Evolutionary conservation across 768 basidiomycete species (phyloP), one percentile per base, ranked within the genome.

Genomic region (Rhodotorula diobovata): DNA sequence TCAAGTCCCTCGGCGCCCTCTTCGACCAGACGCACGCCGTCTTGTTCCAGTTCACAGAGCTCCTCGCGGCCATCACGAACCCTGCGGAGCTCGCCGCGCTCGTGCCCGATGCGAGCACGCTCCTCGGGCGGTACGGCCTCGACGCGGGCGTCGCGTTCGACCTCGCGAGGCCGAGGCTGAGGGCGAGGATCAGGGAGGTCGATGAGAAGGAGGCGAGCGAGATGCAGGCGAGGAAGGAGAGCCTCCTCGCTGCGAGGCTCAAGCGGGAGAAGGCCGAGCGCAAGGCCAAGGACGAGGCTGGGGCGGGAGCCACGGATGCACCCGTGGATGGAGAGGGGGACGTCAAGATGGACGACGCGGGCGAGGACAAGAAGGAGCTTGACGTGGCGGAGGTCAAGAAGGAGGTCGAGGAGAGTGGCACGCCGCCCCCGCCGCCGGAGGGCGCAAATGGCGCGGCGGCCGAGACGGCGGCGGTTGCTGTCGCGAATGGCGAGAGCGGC

Each of bases 11-110:
- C 57, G 90, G 89, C 32, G 87, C 89, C 70, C 83, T 95, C 41
- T 96, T 89, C 79, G 96, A 99, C 81, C 86, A 96, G 93, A 91
- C 88, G 15, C 93, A 97, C 73, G 93, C 90, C 9, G 90, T 95
- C 39, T 83, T 98, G 54, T 83, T 93, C 63, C 96, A 98, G 83
- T 96, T 93, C 79, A 81, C 93, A 67, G 94, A 96, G 70, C 85
- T 97, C 67, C 84, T 99, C 64, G 88, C 34, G 6, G 87, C 21
- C 86, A 89, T 30, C 87, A 89, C 20, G 81, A 78, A 85, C 25
- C 81, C 88, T 0, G 84, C 87, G 66, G 89, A 91, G 65, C 94
- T 93, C 77, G 84, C 84, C 54, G 86, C 85, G 76, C 83, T 91
- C 34, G 81, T 94, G 12, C 94, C 95, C 10, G 82, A 90, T 28